Percentiles rank a stretch among this genome's conserved stretches.
Conservation (phyloP, 2,329 filamentous ascomycete species). For the Phyllosticta citribraziliensis region DNA sequence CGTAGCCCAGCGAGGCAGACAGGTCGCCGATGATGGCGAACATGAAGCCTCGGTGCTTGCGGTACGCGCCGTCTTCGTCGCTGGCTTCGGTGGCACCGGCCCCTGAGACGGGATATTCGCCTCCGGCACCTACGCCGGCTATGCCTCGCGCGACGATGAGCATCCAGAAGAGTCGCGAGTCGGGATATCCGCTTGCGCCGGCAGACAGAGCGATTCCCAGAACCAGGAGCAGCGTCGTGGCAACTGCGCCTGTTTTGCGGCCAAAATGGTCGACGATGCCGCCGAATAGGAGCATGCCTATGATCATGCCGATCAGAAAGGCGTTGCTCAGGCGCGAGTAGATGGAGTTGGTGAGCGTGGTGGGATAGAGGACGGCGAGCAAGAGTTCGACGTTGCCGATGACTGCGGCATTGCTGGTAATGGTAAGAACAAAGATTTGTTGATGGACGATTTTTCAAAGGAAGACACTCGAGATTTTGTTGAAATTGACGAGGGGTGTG, state of each 20-base stretch:
- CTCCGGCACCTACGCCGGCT: slow-evolving; percentile 35
- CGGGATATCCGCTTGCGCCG: slow-evolving; percentile 18
- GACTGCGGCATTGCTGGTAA: slow-evolving; percentile 20
- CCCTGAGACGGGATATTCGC: slow-evolving; percentile 44
- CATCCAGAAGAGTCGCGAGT: slow-evolving; percentile 32
- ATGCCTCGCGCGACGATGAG: slow-evolving; percentile 35
- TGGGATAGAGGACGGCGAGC: slow-evolving; percentile 23
- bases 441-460: neutral
- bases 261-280: slow-evolving; percentile 24
- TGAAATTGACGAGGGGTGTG: neutral
- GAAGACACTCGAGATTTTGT: neutral
- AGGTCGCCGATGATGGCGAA: slow-evolving; percentile 47
- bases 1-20: slow-evolving; percentile 42
- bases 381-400: slow-evolving; percentile 25
- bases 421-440: neutral
- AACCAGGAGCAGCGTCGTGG: slow-evolving; percentile 23
- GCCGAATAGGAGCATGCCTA: slow-evolving; percentile 26
- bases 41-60: slow-evolving; percentile 44
- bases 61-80: slow-evolving; percentile 37
- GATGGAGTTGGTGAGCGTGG: slow-evolving; percentile 19
- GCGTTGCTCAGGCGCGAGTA: slow-evolving; percentile 25
- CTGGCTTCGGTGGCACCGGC: slow-evolving; percentile 44
- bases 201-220: slow-evolving; percentile 24
- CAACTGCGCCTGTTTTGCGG: slow-evolving; percentile 24
- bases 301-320: slow-evolving; percentile 26